phyloP scores from a whole-genome alignment of 768 basidiomycete species.

The Russula ochroleuca region DNA sequence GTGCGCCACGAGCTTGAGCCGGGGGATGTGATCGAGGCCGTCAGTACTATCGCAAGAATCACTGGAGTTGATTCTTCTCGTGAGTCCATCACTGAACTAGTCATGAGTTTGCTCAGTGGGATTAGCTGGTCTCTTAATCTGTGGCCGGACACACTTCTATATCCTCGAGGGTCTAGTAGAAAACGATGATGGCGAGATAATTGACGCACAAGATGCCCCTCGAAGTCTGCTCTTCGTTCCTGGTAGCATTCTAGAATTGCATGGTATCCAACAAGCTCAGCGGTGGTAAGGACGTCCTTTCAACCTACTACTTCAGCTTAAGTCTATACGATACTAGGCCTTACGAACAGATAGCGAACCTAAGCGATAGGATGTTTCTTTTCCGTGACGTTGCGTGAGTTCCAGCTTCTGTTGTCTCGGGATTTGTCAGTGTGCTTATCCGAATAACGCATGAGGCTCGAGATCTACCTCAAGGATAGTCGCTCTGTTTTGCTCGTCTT shows the following conservation, averaged over 20 bases:
- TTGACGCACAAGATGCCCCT: slow-evolving; percentile 83
- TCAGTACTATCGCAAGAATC: slow-evolving; percentile 81
- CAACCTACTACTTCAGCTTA: not conserved
- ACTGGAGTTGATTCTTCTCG: slow-evolving; percentile 91
- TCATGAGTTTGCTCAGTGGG: not conserved
- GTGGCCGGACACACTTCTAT: slow-evolving; percentile 81
- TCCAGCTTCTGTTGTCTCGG: not conserved
- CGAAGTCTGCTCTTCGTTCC: slow-evolving; percentile 77
- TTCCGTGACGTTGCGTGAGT: slow-evolving; percentile 90
- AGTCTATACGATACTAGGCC: slow-evolving; percentile 48
- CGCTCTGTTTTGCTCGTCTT: slow-evolving; percentile 84
- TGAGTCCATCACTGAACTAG: slow-evolving; percentile 38
- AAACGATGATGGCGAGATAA: slow-evolving; percentile 80
- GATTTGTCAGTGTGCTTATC: not conserved
- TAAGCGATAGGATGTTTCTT: slow-evolving; percentile 77
- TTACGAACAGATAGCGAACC: slow-evolving; percentile 71
- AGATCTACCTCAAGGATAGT: slow-evolving; percentile 91
- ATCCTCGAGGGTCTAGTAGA: slow-evolving; percentile 89
- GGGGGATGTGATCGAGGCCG: slow-evolving; percentile 84
- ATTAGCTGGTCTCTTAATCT: slow-evolving; percentile 80
- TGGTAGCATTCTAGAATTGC: slow-evolving; percentile 75
- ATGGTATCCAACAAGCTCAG: slow-evolving; percentile 74
- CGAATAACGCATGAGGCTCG: slow-evolving; percentile 49
- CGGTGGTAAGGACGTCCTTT: slow-evolving; percentile 57
- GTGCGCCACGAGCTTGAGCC: slow-evolving; percentile 84